Evolutionary conservation across 768 basidiomycete genomes (phyloP).

Genomic region (Panaeolus papilionaceus): DNA sequence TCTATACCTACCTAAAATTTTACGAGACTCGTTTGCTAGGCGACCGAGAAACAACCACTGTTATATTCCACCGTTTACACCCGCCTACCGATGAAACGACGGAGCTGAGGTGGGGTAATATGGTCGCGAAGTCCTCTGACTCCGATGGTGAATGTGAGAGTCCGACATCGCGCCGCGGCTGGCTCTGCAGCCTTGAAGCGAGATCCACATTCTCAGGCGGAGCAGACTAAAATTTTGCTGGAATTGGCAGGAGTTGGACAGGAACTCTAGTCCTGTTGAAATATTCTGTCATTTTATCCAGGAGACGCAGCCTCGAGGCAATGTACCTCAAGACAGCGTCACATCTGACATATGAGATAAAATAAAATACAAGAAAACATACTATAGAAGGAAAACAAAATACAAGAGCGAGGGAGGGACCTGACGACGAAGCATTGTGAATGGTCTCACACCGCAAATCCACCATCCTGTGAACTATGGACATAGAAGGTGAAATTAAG

Average conservation of each 20-base stretch:
- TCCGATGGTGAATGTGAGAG: constrained; percentile 3
- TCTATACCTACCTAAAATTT: not conserved
- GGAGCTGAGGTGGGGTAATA: not conserved
- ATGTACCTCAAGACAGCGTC: not conserved
- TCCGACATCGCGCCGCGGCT: constrained; percentile 3
- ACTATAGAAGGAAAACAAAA: not conserved
- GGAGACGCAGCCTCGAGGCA: not conserved
- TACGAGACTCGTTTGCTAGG: not conserved
- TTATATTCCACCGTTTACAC: not conserved
- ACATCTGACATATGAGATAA: not conserved
- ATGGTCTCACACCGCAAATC: not conserved
- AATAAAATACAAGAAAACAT: not conserved
- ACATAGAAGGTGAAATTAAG: not conserved
- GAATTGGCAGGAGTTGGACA: not conserved
- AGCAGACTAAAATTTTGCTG: not conserved
- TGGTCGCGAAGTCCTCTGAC: not conserved
- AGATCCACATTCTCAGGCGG: constrained; percentile 10
- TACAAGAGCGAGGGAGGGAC: constrained; percentile 1
- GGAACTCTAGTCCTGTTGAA: not conserved
- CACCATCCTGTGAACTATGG: not conserved
- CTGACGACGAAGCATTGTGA: not conserved
- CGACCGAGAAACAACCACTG: not conserved
- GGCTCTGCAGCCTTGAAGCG: not conserved
- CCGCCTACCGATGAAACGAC: not conserved
- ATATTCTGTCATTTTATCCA: not conserved